Percentiles rank a stretch among this genome's conserved stretches.
Evolutionary conservation across 495 filamentous ascomycete species (phyloP).

Genomic region (Sordaria brevicollis): DNA sequence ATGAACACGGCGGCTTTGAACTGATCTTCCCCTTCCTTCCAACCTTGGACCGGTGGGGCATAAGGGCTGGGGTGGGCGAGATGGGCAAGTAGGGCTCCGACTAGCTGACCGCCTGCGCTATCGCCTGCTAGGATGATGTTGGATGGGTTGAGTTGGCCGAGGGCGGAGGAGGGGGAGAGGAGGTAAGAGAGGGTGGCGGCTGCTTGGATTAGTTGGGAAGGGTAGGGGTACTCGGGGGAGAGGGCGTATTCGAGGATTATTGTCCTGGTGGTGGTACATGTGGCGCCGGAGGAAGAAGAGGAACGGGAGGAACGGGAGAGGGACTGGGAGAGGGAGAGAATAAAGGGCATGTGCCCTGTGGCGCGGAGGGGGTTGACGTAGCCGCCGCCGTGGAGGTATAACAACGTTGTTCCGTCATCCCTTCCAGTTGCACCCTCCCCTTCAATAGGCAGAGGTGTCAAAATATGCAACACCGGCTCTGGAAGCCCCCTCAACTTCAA

Average conservation of each 20-base stretch:
- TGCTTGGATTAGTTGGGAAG: slow-evolving; percentile 4
- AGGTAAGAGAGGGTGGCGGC: neutral
- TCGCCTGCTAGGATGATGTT: slow-evolving; percentile 9
- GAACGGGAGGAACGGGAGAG: too few relatives aligned
- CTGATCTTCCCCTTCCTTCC: neutral
- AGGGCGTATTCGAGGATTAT: slow-evolving; percentile 11
- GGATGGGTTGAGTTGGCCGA: too few relatives aligned
- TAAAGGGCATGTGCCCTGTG: slow-evolving; percentile 8
- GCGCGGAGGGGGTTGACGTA: slow-evolving; percentile 10
- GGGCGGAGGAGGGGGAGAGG: neutral
- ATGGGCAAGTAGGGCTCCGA: slow-evolving; percentile 6
- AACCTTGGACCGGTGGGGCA: neutral
- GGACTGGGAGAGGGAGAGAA: too few relatives aligned
- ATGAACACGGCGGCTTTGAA: slow-evolving; percentile 5
- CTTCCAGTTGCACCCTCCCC: neutral
- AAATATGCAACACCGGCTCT: neutral
- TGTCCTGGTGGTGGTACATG: too few relatives aligned
- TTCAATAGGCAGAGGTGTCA: neutral
- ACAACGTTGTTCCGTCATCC: neutral
- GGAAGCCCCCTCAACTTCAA: neutral
- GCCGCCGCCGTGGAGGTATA: slow-evolving; percentile 16
- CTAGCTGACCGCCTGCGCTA: slow-evolving; percentile 7
- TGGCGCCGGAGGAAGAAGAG: too few relatives aligned
- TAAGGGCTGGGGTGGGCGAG: neutral
- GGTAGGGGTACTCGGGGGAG: slow-evolving; percentile 10